Evolutionary conservation across 2,329 filamentous ascomycete species (phyloP).

Genomic region (Whalleya microplaca): DNA sequence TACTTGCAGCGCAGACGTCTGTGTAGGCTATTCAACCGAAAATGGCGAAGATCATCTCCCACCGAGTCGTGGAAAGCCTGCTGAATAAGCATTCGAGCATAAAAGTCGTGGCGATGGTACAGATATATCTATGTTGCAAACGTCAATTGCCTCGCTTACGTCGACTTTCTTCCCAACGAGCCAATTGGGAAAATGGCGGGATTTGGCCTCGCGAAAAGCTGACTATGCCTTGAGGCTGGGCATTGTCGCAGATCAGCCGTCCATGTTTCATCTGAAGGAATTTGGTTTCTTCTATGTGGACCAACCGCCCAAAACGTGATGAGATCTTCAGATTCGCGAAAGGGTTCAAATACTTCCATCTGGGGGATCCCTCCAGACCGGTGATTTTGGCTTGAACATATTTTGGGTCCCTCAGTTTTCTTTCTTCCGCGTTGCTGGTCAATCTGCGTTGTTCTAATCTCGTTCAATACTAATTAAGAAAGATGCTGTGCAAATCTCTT

Average conservation of each 20-base stretch:
- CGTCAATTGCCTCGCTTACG: no score
- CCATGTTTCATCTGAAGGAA: constrained; percentile 25
- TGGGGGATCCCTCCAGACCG: constrained; percentile 1
- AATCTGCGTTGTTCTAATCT: constrained; percentile 18
- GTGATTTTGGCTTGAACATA: constrained; percentile 8
- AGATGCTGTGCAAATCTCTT: constrained; percentile 40
- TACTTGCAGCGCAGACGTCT: no score
- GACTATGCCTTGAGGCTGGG: constrained; percentile 14
- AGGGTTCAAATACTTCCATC: constrained; percentile 8
- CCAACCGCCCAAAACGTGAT: constrained; percentile 2
- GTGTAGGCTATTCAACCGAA: no score
- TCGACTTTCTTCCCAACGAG: no score
- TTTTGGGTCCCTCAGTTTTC: background rate
- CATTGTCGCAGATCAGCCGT: constrained; percentile 28
- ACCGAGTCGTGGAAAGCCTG: no score
- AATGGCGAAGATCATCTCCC: no score
- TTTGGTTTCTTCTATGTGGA: background rate
- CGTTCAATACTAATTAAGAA: constrained; percentile 13
- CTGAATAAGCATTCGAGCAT: no score
- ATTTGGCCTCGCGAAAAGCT: background rate
- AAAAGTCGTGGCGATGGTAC: no score
- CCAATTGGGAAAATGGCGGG: no score
- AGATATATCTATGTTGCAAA: no score
- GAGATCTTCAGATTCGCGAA: constrained; percentile 10
- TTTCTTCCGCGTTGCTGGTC: constrained; percentile 23